These are phyloP conservation scores for Nakazawaea siamensis DNA, from an alignment of 805 yeast species.

Conservation along the genomic window DNA sequence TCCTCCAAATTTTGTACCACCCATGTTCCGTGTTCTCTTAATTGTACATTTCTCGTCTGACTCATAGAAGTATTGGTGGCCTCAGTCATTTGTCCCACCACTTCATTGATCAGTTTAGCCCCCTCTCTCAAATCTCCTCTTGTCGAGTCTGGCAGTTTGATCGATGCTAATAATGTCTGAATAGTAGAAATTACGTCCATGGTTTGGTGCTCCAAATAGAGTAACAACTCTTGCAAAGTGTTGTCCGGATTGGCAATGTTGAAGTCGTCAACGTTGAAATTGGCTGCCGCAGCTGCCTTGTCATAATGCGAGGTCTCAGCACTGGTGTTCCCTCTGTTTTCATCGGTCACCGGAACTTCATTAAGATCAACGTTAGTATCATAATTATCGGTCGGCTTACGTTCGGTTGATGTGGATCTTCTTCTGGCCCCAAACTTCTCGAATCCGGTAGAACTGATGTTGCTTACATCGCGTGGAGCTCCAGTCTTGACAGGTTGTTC, in stretches of 20 bases:
- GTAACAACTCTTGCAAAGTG: constrained; percentile 73
- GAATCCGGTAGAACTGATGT: constrained; percentile 19
- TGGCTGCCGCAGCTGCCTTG: constrained; percentile 41
- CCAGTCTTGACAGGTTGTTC: constrained; percentile 2
- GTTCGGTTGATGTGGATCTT: constrained; percentile 9
- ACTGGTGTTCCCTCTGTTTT: not conserved
- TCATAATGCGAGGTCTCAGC: constrained; percentile 33
- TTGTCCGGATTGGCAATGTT: constrained; percentile 85
- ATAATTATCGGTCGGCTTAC: constrained; percentile 4
- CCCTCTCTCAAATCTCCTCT: constrained; percentile 66
- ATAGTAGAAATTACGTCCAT: constrained; percentile 86
- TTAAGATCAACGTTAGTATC: constrained; percentile 6
- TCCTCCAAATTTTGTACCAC: constrained; percentile 82
- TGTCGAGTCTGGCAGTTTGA: constrained; percentile 69
- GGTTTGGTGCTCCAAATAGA: constrained; percentile 88
- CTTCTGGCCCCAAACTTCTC: constrained; percentile 24
- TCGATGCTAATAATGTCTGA: constrained; percentile 70
- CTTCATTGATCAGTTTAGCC: constrained; percentile 67
- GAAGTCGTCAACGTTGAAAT: constrained; percentile 66
- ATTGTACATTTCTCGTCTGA: constrained; percentile 75
- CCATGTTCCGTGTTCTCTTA: constrained; percentile 88
- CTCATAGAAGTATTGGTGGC: constrained; percentile 85
- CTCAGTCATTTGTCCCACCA: constrained; percentile 80
- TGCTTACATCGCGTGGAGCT: constrained; percentile 15
- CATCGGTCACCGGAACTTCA: constrained; percentile 3